Percentiles rank a stretch among this genome's conserved stretches.
These are phyloP conservation scores for Rhizophagus sp. DNA, from an alignment of 192 early-diverging fungal species.

Conservation along the genomic window DNA sequence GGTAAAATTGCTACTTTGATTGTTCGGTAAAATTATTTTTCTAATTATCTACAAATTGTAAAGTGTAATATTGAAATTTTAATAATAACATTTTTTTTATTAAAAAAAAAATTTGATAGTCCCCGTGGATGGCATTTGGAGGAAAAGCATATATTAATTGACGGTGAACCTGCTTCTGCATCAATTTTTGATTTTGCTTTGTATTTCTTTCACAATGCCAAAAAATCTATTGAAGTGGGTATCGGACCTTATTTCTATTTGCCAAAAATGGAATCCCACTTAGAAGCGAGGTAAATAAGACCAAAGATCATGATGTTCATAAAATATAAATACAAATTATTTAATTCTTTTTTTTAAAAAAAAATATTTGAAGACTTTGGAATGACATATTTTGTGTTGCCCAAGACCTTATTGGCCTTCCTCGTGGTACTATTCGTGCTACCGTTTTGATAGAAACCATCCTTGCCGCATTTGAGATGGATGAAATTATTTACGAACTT, in stretches of 20 bases:
- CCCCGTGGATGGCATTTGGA: slow-evolving; percentile 99
- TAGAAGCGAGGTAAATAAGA: slow-evolving; percentile 68
- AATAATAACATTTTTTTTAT: neutral
- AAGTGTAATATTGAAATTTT: neutral
- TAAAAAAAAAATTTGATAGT: slow-evolving; percentile 38
- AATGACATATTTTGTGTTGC: slow-evolving; percentile 96
- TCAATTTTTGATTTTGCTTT: slow-evolving; percentile 98
- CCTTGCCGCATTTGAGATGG: slow-evolving; percentile 97
- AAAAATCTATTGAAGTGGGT: slow-evolving; percentile 76
- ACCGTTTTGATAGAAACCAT: slow-evolving; percentile 99
- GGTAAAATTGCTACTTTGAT: slow-evolving; percentile 89
- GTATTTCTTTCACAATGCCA: slow-evolving; percentile 99
- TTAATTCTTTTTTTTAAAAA: neutral
- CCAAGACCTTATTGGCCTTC: slow-evolving; percentile 87
- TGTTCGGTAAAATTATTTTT: slow-evolving; percentile 63
- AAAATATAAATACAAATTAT: neutral
- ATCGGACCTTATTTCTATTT: slow-evolving; percentile 98
- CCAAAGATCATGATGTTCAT: neutral
- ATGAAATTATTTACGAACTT: slow-evolving; percentile 99
- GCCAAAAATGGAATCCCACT: slow-evolving; percentile 98
- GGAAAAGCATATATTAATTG: slow-evolving; percentile 92
- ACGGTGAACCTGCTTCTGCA: slow-evolving; percentile 90
- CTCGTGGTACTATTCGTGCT: slow-evolving; percentile 94
- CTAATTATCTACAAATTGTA: neutral
- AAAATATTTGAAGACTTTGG: slow-evolving; percentile 71